Evolutionary conservation across 176 grass and related monocot genomes (phyloP), one percentile per base, ranked within the genome.

Genomic region (Oryza rufipogon): DNA sequence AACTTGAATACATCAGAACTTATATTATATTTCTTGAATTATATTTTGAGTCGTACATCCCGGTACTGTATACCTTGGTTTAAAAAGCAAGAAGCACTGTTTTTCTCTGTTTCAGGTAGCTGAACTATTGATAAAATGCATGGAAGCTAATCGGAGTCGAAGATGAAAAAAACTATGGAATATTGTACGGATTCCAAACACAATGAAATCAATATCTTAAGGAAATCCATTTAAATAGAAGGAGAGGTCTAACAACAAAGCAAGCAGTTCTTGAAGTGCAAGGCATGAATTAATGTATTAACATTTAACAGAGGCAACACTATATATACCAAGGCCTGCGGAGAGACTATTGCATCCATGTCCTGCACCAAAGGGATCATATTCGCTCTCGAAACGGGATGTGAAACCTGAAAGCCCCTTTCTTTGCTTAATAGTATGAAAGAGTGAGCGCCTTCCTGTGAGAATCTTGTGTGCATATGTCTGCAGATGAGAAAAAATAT

Each of bases 301-400:
- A 84, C 3, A 47, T 52, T 2, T 33, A 54, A 87, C 3, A 47
- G 44, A 79, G 39, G 19, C 23, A 64, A 39, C 42, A 73, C 4
- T 47, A 38, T 88, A 92, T 47, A 38, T 88, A 92, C 90, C 93
- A 81, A 95, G 90, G 66, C 93, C 90, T 4, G 90, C 90, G 71
- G 93, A 95, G 63, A 95, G 78, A 80, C 93, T 95, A 81, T 88
- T 95, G 90, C 87, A 95, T 86, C 93, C 93, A 84, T 95, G 93
- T 42, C 85, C 93, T 81, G 93, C 90, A 70, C 87, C 85, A 83
- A 95, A 95, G 19, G 90, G 84, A 78, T 95, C 90, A 81, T 92
- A 95, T 77, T 92, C 79, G 23, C 93, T 95, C 80, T 95, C 93
- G 49, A 87, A 77, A 81, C 88, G 90, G 81, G 93, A 95, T 33